Conservation (phyloP, 2,329 filamentous ascomycete species). For the Ceratocystiopsis minuta region DNA sequence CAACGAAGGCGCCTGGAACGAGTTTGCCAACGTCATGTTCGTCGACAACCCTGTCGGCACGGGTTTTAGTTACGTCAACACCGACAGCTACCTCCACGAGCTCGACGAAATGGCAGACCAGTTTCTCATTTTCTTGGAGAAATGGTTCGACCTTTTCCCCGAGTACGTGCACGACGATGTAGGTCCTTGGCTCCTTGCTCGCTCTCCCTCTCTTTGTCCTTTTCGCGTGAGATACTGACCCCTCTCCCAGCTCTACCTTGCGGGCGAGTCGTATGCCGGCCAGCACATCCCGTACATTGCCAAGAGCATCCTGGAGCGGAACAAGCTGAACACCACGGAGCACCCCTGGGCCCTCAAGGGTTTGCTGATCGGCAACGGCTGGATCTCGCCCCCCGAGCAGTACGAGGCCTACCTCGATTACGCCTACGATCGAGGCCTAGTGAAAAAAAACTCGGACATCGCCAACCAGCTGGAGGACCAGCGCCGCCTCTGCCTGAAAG, state of each 20-base stretch:
- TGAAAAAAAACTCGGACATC: slow-evolving; percentile 46
- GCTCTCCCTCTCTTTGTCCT: no score
- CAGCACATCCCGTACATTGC: slow-evolving; percentile 96
- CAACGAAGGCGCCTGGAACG: slow-evolving; percentile 95
- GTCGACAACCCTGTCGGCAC: slow-evolving; percentile 95
- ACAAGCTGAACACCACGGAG: slow-evolving; percentile 38
- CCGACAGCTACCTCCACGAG: slow-evolving; percentile 70
- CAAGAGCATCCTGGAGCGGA: slow-evolving; percentile 75
- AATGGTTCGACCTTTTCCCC: slow-evolving; percentile 79
- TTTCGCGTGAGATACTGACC: neutral
- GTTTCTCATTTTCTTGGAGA: slow-evolving; percentile 76
- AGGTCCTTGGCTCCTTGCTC: slow-evolving; percentile 20
- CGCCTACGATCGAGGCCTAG: slow-evolving; percentile 56
- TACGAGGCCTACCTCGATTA: slow-evolving; percentile 76
- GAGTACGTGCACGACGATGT: slow-evolving; percentile 87
- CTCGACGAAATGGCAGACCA: slow-evolving; percentile 77
- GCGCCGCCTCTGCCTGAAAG: slow-evolving; percentile 49
- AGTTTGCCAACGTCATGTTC: slow-evolving; percentile 93
- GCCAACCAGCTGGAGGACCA: slow-evolving; percentile 50
- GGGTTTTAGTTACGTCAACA: slow-evolving; percentile 89
- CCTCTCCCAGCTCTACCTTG: slow-evolving; percentile 58
- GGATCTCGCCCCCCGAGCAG: slow-evolving; percentile 82
- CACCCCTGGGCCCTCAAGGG: slow-evolving; percentile 63
- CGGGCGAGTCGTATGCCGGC: slow-evolving; percentile 91
- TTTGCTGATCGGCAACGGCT: slow-evolving; percentile 88